phyloP scores from a whole-genome alignment of 768 basidiomycete species.

The Daedaleopsis nitida region DNA sequence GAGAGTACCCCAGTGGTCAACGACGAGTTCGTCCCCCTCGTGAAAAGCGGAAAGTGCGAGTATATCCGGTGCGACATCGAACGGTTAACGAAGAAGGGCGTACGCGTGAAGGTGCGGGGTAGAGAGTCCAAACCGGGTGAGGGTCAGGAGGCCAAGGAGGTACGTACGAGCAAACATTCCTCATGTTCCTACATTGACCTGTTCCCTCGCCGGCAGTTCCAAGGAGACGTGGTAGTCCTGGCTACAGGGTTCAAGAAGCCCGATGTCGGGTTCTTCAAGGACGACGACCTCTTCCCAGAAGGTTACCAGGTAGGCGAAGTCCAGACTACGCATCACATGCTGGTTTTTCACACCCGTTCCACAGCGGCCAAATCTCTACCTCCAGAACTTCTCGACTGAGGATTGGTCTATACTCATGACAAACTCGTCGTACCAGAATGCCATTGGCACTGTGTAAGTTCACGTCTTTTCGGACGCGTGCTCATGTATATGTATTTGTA shows the following conservation, averaged over 20 bases:
- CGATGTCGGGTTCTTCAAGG: slow-evolving; percentile 44
- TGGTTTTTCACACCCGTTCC: background rate
- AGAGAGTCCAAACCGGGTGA: slow-evolving; percentile 37
- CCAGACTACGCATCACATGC: background rate
- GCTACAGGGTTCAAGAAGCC: slow-evolving; percentile 58
- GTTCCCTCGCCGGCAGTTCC: slow-evolving; percentile 26
- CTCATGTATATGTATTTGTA: too few species aligned
- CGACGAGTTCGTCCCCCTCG: slow-evolving; percentile 49
- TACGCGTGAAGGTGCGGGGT: slow-evolving; percentile 42
- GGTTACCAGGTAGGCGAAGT: slow-evolving; percentile 41
- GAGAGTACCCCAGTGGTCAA: slow-evolving; percentile 55
- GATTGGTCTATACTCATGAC: slow-evolving; percentile 55
- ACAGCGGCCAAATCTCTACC: slow-evolving; percentile 50
- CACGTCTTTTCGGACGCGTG: background rate
- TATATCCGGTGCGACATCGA: slow-evolving; percentile 52
- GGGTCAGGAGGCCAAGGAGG: slow-evolving; percentile 32
- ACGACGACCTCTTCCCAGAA: slow-evolving; percentile 52
- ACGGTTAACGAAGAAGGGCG: slow-evolving; percentile 39
- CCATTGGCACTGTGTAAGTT: slow-evolving; percentile 44
- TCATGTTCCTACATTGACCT: background rate
- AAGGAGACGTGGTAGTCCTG: slow-evolving; percentile 51
- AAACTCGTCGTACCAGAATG: slow-evolving; percentile 52
- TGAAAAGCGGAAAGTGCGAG: slow-evolving; percentile 42
- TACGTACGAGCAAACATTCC: background rate
- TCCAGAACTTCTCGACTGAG: slow-evolving; percentile 57